These are phyloP conservation scores for Colletotrichum spaethianum DNA, from an alignment of 2,329 filamentous ascomycete genomes.

Conservation along the genomic window DNA sequence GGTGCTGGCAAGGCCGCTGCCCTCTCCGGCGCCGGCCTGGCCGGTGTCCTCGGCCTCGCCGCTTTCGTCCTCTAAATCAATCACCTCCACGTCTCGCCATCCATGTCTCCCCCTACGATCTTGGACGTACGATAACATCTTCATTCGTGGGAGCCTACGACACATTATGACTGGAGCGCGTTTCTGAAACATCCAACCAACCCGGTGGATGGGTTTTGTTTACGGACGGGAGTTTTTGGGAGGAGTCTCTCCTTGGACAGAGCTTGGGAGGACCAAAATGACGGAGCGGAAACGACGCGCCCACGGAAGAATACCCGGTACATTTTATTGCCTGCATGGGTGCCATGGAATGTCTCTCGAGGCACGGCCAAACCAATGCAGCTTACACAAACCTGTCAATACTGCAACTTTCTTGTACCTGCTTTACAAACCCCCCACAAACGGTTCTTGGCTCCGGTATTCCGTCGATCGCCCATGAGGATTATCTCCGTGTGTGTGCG, in stretches of 20 bases:
- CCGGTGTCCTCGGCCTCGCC: slow-evolving; percentile 72
- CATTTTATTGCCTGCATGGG: slow-evolving; percentile 51
- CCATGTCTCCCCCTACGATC: slow-evolving; percentile 56
- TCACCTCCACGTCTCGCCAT: slow-evolving; percentile 51
- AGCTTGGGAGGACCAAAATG: slow-evolving; percentile 47
- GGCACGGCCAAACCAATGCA: slow-evolving; percentile 49
- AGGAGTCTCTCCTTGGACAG: slow-evolving; percentile 40
- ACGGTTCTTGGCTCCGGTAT: slow-evolving; percentile 44
- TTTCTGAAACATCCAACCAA: slow-evolving; percentile 48
- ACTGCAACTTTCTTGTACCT: slow-evolving; percentile 58
- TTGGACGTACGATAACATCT: slow-evolving; percentile 58
- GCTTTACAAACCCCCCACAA: slow-evolving; percentile 49
- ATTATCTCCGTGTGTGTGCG: slow-evolving; percentile 44
- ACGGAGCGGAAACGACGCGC: slow-evolving; percentile 49
- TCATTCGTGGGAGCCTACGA: slow-evolving; percentile 56
- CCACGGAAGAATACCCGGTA: slow-evolving; percentile 47
- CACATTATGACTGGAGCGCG: slow-evolving; percentile 56
- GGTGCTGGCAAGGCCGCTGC: slow-evolving; percentile 70
- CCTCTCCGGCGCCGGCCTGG: slow-evolving; percentile 72
- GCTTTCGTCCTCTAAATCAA: slow-evolving; percentile 71
- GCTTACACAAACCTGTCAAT: slow-evolving; percentile 48
- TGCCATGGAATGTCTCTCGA: slow-evolving; percentile 52
- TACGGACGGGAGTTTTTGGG: slow-evolving; percentile 41
- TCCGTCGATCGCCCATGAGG: slow-evolving; percentile 43
- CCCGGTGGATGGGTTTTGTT: slow-evolving; percentile 48